Base-by-base conservation (phyloP, 2,329 filamentous ascomycete genomes). In the Apiospora rasikravindrae region DNA sequence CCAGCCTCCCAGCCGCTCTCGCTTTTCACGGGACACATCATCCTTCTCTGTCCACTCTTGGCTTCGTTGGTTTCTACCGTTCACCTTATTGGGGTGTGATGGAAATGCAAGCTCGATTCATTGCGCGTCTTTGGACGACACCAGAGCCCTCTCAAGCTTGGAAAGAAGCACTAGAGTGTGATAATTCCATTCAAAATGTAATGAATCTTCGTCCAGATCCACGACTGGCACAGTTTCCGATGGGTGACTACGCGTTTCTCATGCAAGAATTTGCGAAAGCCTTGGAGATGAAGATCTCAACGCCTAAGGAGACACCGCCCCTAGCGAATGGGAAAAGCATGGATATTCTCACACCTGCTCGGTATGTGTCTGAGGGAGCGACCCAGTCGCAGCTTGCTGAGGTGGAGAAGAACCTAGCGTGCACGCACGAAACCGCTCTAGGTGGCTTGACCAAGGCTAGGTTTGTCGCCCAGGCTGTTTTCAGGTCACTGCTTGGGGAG, bases 81-180 rank as follows among this genome's bases (percentile, higher is more conserved):
- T 93, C 93, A 0, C 93, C 94, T 0, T 96, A 94, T 80, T 97
- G 94, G 94, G 92, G 92, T 0, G 90, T 95, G 0, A 94, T 96
- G 87, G 94, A 96, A 80, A 93, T 95, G 92, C 94, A 97, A 81
- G 91, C 94, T 2, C 88, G 92, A 0, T 87, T 93, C 73, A 83
- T 95, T 7, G 86, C 91, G 0, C 81, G 87, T 16, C 79, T 89
- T 14, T 95, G 93, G 92, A 81, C 77, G 4, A 61, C 81, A 0
- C 76, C 80, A 1, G 70, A 73, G 6, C 72, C 75, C 1, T 71
- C 77, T 10, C 44, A 77, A 66, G 72, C 76, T 0, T 77, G 89
- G 4, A 71, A 77, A 11, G 75, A 79, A 0, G 86, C 88, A 4
- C 79, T 90, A 14, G 74, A 77, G 5, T 76, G 80, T 0, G 87